These are phyloP conservation scores for Akanthomyces uredinophilus DNA, from an alignment of 2,329 filamentous ascomycete species.

Conservation along the genomic window DNA sequence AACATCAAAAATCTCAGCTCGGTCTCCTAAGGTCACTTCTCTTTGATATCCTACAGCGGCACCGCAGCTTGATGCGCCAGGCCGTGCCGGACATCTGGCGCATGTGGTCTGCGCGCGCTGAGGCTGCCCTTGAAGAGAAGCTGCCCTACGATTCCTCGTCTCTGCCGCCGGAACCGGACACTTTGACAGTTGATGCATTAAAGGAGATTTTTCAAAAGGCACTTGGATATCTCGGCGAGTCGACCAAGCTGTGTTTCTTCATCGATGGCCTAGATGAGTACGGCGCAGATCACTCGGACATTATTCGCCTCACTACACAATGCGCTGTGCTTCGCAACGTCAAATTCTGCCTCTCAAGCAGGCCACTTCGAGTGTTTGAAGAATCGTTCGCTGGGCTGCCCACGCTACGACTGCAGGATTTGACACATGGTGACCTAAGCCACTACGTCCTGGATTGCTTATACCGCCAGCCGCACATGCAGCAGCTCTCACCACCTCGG, in stretches of 20 bases:
- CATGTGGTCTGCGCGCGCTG: background rate
- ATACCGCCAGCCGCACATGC: slow-evolving; percentile 5
- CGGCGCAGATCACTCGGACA: slow-evolving; percentile 7
- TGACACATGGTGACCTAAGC: slow-evolving; percentile 1
- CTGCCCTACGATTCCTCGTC: slow-evolving; percentile 2
- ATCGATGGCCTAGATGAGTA: slow-evolving; percentile 21
- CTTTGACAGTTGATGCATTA: background rate
- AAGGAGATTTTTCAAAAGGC: background rate
- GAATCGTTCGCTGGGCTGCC: slow-evolving; percentile 13
- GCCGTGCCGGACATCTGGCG: slow-evolving; percentile 16
- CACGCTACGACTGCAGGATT: background rate
- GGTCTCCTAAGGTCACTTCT: slow-evolving; percentile 30
- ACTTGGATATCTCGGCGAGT: background rate
- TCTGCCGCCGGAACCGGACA: background rate
- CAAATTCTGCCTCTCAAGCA: slow-evolving; percentile 26
- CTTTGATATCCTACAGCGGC: slow-evolving; percentile 23
- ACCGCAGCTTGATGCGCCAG: slow-evolving; percentile 11
- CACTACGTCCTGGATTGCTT: slow-evolving; percentile 1
- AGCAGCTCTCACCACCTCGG: background rate
- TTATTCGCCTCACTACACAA: background rate
- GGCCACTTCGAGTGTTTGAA: slow-evolving; percentile 19
- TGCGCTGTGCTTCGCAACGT: slow-evolving; percentile 8
- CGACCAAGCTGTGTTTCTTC: slow-evolving; percentile 14
- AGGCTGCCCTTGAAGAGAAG: background rate
- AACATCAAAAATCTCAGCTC: slow-evolving; percentile 26